Conservation (phyloP, 2,329 filamentous ascomycete genomes). For the Fusarium solani-melongenae region DNA sequence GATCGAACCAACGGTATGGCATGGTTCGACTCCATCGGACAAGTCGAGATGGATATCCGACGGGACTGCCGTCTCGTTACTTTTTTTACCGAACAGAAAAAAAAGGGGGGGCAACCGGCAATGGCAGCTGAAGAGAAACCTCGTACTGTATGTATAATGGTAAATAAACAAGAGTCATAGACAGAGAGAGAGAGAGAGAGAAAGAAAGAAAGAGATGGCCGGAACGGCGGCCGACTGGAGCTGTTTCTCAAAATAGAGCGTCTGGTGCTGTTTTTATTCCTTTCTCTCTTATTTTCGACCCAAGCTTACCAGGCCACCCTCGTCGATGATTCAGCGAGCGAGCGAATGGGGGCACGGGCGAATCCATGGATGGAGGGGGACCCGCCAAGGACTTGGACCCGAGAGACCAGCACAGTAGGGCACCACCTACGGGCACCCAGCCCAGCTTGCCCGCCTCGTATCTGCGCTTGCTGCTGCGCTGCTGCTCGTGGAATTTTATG, state of each 20-base stretch:
- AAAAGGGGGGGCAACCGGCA: not conserved
- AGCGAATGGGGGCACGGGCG: conserved; percentile 17
- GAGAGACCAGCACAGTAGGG: not conserved
- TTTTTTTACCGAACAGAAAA: not conserved
- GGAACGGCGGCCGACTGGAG: not conserved
- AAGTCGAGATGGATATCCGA: not conserved
- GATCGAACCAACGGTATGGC: not conserved
- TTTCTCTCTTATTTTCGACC: not conserved
- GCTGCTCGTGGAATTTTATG: conserved; percentile 3
- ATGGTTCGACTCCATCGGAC: not conserved
- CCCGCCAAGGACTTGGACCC: not conserved
- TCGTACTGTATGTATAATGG: not conserved
- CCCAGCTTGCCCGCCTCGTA: conserved; percentile 19
- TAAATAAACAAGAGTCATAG: not conserved
- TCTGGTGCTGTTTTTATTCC: not conserved
- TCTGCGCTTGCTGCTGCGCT: conserved; percentile 16
- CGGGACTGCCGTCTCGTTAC: not conserved
- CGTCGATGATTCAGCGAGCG: conserved; percentile 15
- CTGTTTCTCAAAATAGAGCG: conserved; percentile 32
- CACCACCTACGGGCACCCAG: not conserved
- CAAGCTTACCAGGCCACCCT: conserved; percentile 6
- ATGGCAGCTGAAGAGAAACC: not conserved
- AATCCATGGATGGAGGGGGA: not conserved
- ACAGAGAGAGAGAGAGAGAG: not conserved
- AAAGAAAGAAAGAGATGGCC: not conserved